Evolutionary conservation across 139 green algal genomes (phyloP), one percentile per base, ranked within the genome.

Genomic region (Mesotaenium endlicherianum): DNA sequence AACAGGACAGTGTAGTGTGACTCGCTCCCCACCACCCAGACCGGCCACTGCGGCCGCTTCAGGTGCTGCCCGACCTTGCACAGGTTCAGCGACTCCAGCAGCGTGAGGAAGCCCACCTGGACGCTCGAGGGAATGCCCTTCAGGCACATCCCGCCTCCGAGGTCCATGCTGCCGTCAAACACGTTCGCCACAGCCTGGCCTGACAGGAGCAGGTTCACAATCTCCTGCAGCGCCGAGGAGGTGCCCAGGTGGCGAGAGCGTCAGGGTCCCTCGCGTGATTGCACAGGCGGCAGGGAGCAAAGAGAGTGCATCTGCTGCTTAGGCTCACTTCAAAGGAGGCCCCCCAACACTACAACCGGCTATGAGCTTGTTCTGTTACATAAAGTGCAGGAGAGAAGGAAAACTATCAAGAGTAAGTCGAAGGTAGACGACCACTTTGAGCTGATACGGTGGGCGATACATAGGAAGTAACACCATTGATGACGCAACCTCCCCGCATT

Each of bases 21-120:
- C 20, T 90, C 85, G 57, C 44, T 85, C 44, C 85, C 85, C 20
- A 90, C 70, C n/a, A 90, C 85, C 85, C 85, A 90, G 20, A 90
- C 41, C 31, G 85, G 85, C 53, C 58, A 90, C 38, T 74, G n/a
- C 11, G 85, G 85, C 31, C 75, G 40, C 50, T 90, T 90, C 20
- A 90, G 59, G 38, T 67, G 67, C 45, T 88, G n/a, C 43, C 85
- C 85, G 31, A 90, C 85, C 39, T 77, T 89, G 72, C 71, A 84
- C 39, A 88, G 70, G 42, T 86, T 70, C 39, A 90, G 83, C 11
- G 42, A 88, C 64, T 90, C 85, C 0, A 90, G 85, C 64, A 90
- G 40, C 36, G 85, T 90, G 26, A 90, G 70, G 75, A 90, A 89
- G 20, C 85, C 85, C 1, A 90, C 85, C 47, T 90, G 26, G 5